Evolutionary conservation across 225 moss, liverwort and hornwort species (phyloP).

Genomic region (Straminergon stramineum): DNA sequence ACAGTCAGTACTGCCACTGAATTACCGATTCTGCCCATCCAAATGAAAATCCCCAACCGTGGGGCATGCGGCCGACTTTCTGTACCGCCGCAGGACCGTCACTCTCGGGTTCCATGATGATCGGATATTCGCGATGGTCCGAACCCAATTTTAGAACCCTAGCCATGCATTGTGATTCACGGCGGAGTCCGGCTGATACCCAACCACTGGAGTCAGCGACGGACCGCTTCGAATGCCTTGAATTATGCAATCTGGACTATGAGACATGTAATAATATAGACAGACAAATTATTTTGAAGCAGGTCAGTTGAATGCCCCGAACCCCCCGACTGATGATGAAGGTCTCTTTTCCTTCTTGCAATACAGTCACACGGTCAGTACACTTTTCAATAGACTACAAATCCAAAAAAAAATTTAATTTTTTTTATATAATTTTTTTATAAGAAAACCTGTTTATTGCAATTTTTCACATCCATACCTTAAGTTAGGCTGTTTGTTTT

Average conservation of each 20-base stretch:
- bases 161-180: background rate
- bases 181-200: background rate
- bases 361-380: too few species aligned
- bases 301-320: background rate
- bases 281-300: background rate
- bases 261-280: background rate
- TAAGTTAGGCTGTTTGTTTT: too few species aligned
- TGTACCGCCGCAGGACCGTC: background rate
- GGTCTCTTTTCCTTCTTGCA: background rate
- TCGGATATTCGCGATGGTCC: background rate
- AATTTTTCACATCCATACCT: too few species aligned
- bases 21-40: too few species aligned
- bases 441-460: too few species aligned
- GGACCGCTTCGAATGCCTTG: background rate
- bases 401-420: too few species aligned
- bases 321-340: background rate
- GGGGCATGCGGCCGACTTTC: background rate
- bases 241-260: background rate
- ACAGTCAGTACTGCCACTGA: too few species aligned
- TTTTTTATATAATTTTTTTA: too few species aligned
- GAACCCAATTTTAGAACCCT: background rate
- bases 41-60: background rate
- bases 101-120: background rate
- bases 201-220: background rate
- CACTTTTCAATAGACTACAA: background rate